These are phyloP conservation scores for Hanseniaspora mollemarum DNA, from an alignment of 805 yeast genomes.

Conservation along the genomic window DNA sequence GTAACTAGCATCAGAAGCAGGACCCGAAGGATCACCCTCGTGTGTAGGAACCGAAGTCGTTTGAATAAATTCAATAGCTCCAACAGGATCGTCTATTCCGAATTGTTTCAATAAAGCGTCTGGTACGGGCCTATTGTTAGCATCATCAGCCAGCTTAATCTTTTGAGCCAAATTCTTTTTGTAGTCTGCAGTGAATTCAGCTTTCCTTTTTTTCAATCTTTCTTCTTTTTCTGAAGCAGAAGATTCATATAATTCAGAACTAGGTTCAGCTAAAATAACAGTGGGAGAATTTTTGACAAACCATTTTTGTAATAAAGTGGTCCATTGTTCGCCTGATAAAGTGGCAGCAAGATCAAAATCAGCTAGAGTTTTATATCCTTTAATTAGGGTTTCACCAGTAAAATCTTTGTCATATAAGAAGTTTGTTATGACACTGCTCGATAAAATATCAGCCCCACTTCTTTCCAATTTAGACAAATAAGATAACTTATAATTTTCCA, in stretches of 20 bases:
- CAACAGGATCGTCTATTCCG: constrained; percentile 61
- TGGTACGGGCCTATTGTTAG: constrained; percentile 72
- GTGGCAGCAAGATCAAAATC: constrained; percentile 42
- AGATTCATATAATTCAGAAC: constrained; percentile 39
- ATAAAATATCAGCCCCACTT: constrained; percentile 43
- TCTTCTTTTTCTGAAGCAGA: constrained; percentile 36
- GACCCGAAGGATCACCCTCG: constrained; percentile 30
- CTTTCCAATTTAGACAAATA: constrained; percentile 52
- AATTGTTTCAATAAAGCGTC: constrained; percentile 48
- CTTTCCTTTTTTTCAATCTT: constrained; percentile 39
- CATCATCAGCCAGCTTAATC: constrained; percentile 50
- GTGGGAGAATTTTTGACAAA: constrained; percentile 54
- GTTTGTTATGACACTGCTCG: constrained; percentile 60
- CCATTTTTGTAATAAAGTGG: constrained; percentile 38
- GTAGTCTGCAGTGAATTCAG: constrained; percentile 48
- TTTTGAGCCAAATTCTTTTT: constrained; percentile 39
- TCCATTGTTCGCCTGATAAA: constrained; percentile 68
- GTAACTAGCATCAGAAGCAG: constrained; percentile 24
- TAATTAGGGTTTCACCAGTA: constrained; percentile 37
- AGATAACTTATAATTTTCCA: constrained; percentile 54
- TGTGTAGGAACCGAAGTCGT: constrained; percentile 53
- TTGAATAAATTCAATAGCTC: constrained; percentile 53
- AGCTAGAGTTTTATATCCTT: constrained; percentile 42
- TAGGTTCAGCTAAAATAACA: constrained; percentile 62
- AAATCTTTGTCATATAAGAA: constrained; percentile 55